Evolutionary conservation across 495 filamentous ascomycete genomes (phyloP).

Genomic region (Cercophora newfieldiana): DNA sequence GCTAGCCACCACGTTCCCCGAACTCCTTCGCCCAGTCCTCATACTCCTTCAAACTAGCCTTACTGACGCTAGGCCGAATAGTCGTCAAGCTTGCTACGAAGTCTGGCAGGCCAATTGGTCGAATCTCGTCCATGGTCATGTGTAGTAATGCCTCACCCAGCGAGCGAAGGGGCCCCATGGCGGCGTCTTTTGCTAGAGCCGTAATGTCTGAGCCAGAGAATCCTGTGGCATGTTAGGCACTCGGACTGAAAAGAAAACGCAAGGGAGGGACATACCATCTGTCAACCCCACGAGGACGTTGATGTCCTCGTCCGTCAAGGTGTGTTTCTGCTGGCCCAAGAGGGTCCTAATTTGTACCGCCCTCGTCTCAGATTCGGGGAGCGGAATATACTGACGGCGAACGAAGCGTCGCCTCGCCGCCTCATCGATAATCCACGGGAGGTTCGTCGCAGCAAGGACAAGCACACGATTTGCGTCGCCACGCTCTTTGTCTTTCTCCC

Average conservation of each 20-base stretch:
- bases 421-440: conserved; percentile 98
- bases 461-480: conserved; percentile 91
- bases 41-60: conserved; percentile 77
- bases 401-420: conserved; percentile 91
- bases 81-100: conserved; percentile 82
- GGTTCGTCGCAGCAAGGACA: conserved; percentile 91
- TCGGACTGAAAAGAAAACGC: conserved; percentile 6
- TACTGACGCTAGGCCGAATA: conserved; percentile 89
- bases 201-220: conserved; percentile 98
- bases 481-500: conserved; percentile 63
- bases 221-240: conserved; percentile 49
- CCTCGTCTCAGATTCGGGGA: conserved; percentile 82
- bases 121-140: conserved; percentile 91
- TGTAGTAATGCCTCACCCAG: conserved; percentile 87
- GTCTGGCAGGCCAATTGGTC: conserved; percentile 78
- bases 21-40: conserved; percentile 94
- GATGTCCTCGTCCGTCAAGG: conserved; percentile 72
- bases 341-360: conserved; percentile 74
- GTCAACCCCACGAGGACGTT: conserved; percentile 75
- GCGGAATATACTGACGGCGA: conserved; percentile 89
- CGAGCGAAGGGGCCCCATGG: conserved; percentile 93
- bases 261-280: conserved; percentile 61
- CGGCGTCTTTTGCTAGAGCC: conserved; percentile 94
- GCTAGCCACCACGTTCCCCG: conserved; percentile 82
- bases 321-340: conserved; percentile 84